These are phyloP conservation scores for Protomyces arabidopsidicola DNA, from an alignment of 1,139 yeast genomes.

Conservation along the genomic window DNA sequence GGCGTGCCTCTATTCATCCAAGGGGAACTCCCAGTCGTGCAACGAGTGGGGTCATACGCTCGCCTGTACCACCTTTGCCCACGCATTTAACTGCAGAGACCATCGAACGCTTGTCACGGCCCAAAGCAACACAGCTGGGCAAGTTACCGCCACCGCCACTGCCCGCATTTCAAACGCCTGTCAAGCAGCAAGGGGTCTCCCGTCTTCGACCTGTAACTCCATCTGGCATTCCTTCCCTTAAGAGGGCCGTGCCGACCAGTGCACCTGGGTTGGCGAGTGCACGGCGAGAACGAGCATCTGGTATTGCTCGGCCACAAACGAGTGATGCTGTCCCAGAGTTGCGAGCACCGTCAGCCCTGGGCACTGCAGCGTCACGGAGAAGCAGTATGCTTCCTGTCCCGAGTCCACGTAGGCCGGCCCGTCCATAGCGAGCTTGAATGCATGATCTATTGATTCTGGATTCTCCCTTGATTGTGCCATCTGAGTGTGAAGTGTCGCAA, in stretches of 20 bases:
- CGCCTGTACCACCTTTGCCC: slow-evolving; percentile 10
- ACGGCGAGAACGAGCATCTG: not conserved
- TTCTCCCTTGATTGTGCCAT: too few relatives aligned
- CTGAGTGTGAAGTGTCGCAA: too few relatives aligned
- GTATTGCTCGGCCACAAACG: not conserved
- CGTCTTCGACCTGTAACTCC: not conserved
- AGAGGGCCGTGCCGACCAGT: slow-evolving; percentile 1
- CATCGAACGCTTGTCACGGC: slow-evolving; percentile 10
- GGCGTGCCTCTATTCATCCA: not conserved
- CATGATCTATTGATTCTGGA: too few relatives aligned
- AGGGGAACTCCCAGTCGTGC: not conserved
- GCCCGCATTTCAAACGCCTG: slow-evolving; percentile 6
- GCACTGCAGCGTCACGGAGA: not conserved
- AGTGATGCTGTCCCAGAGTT: not conserved
- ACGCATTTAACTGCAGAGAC: slow-evolving; percentile 2
- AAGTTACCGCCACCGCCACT: not conserved
- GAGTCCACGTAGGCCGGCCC: slow-evolving; percentile 5
- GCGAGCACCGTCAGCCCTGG: not conserved
- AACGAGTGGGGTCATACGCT: not conserved
- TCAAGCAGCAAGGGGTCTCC: not conserved
- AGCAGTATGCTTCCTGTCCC: slow-evolving; percentile 16
- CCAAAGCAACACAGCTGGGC: slow-evolving; percentile 1
- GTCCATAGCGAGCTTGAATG: too few relatives aligned
- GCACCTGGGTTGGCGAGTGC: not conserved
- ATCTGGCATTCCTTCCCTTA: slow-evolving; percentile 2